Conservation (phyloP, 2,329 filamentous ascomycete species). For the Cladosporium sp. region DNA sequence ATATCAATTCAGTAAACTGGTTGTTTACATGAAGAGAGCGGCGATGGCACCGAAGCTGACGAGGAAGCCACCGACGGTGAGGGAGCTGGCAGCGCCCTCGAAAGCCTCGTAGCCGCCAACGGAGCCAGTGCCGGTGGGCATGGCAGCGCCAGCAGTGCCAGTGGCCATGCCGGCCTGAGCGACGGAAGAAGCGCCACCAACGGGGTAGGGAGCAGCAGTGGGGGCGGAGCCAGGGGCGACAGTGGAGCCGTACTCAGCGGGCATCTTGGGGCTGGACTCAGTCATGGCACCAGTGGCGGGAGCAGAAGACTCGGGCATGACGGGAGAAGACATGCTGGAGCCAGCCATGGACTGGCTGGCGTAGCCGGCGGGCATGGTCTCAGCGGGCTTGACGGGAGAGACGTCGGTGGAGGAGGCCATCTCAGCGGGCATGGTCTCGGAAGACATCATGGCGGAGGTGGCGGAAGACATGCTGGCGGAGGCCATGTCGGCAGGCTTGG, state of each 20-base stretch:
- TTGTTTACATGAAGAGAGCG: conserved; percentile 25
- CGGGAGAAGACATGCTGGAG: background rate
- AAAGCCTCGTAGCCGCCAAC: background rate
- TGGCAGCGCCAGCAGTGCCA: conserved; percentile 2
- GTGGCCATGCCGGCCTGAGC: background rate
- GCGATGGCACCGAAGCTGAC: conserved; percentile 22
- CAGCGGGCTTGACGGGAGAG: background rate
- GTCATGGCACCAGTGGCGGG: background rate
- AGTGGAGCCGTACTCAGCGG: conserved; percentile 33
- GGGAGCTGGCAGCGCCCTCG: conserved; percentile 9
- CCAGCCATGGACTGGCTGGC: background rate
- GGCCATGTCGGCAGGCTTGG: background rate
- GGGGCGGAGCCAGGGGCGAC: conserved; percentile 35
- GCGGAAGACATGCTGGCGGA: background rate
- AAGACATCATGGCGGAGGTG: background rate
- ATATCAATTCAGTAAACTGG: background rate
- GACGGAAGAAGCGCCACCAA: conserved; percentile 12
- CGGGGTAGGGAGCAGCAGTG: conserved; percentile 29
- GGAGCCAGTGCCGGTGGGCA: conserved; percentile 14
- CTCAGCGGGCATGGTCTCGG: background rate
- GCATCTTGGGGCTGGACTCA: conserved; percentile 1
- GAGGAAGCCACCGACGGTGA: conserved; percentile 20
- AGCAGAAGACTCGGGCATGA: conserved; percentile 7
- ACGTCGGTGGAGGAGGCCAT: background rate
- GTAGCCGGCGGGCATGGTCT: background rate